These are phyloP conservation scores for Lentinula boryana DNA, from an alignment of 768 basidiomycete genomes.

Conservation along the genomic window DNA sequence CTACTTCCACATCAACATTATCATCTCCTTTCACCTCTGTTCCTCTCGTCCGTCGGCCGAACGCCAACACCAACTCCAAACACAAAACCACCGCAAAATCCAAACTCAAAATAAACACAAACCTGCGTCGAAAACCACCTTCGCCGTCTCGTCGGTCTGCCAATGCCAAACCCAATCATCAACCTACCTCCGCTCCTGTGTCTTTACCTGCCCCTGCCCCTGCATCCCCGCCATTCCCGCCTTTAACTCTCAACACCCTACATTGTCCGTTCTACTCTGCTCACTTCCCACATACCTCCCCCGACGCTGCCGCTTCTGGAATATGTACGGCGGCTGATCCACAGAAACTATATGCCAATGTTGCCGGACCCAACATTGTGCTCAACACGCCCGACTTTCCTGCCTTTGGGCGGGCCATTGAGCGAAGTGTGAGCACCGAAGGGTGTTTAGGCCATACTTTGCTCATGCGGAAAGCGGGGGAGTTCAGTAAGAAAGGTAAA, in stretches of 20 bases:
- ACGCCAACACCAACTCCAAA: background rate
- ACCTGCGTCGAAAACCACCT: background rate
- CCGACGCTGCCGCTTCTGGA: background rate
- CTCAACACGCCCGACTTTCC: conserved; percentile 16
- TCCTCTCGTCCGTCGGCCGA: background rate
- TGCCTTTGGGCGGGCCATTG: conserved; percentile 18
- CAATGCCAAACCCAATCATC: background rate
- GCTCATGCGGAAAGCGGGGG: conserved; percentile 13
- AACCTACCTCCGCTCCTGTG: background rate
- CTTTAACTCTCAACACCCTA: background rate
- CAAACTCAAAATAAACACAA: background rate
- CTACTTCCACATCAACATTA: background rate
- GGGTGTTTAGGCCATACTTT: conserved; percentile 11
- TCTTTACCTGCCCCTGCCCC: background rate
- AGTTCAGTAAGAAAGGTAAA: conserved; percentile 10
- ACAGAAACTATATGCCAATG: conserved; percentile 14
- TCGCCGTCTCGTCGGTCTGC: background rate
- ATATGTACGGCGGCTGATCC: background rate
- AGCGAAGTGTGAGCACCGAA: conserved; percentile 15
- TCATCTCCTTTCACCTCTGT: background rate
- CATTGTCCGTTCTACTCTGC: background rate
- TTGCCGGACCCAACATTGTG: conserved; percentile 13
- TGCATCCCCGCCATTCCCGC: background rate
- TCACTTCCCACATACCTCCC: background rate
- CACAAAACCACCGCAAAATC: background rate